phyloP scores from a whole-genome alignment of 192 early-diverging fungal species.

The Coemansia guatemalensis region DNA sequence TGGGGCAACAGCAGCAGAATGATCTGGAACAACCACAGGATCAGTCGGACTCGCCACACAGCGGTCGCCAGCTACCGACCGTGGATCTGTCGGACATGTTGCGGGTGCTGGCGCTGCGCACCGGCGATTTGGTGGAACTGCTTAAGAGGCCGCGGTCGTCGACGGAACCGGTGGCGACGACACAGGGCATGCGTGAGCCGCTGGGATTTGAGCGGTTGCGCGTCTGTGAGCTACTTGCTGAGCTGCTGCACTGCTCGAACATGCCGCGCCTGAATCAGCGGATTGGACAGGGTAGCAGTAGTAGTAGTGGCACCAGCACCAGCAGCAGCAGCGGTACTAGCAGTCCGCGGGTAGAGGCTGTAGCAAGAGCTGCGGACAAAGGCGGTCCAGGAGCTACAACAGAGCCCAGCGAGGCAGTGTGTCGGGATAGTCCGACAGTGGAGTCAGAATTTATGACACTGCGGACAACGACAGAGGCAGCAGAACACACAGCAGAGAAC shows the following conservation, averaged over 20 bases:
- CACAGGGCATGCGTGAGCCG: conserved; percentile 74
- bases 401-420: not conserved
- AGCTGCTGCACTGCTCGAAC: conserved; percentile 90
- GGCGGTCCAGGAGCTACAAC: not conserved
- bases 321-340: not conserved
- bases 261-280: conserved; percentile 72
- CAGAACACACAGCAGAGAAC: conserved; percentile 20
- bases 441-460: not conserved
- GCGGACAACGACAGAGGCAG: conserved; percentile 7
- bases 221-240: conserved; percentile 98
- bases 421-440: conserved; percentile 27
- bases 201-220: conserved; percentile 95
- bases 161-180: conserved; percentile 67
- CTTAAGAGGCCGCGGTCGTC: conserved; percentile 66
- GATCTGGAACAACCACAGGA: conserved; percentile 14
- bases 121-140: conserved; percentile 75
- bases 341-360: not conserved
- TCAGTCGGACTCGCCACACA: not conserved
- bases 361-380: not conserved
- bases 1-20: conserved; percentile 5
- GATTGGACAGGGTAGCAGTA: not conserved
- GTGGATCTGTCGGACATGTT: conserved; percentile 91
- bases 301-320: not conserved
- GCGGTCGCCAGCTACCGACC: conserved; percentile 32
- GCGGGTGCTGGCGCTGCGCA: conserved; percentile 73